Evolutionary conservation across 495 filamentous ascomycete species (phyloP).

Genomic region (Xylaria venustula): DNA sequence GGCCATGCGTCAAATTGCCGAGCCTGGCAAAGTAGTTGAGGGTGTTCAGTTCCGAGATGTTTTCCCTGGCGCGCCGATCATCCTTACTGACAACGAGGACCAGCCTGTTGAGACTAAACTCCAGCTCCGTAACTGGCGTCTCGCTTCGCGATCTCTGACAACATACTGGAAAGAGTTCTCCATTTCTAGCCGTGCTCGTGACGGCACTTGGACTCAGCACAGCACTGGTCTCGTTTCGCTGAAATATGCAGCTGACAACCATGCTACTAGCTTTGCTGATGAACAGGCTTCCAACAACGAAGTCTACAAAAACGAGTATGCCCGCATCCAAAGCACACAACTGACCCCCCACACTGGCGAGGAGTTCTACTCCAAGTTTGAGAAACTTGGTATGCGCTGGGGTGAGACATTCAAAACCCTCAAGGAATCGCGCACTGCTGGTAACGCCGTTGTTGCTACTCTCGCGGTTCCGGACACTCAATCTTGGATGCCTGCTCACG

Average conservation of each 20-base stretch:
- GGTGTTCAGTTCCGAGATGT: conserved; percentile 26
- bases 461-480: conserved; percentile 35
- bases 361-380: conserved; percentile 25
- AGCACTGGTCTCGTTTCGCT: conserved; percentile 33
- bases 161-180: conserved; percentile 29
- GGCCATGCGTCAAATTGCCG: conserved; percentile 42
- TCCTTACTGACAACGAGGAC: conserved; percentile 31
- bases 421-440: conserved; percentile 17
- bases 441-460: conserved; percentile 20
- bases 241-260: conserved; percentile 20
- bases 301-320: conserved; percentile 21
- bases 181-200: conserved; percentile 21
- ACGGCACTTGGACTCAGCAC: conserved; percentile 30
- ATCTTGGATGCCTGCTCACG: conserved; percentile 34
- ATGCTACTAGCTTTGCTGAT: conserved; percentile 16
- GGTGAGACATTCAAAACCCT: conserved; percentile 29
- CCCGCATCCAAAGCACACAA: conserved; percentile 13
- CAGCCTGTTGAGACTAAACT: conserved; percentile 40
- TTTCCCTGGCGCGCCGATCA: conserved; percentile 33
- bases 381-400: conserved; percentile 32
- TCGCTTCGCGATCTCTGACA: conserved; percentile 24
- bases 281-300: conserved; percentile 20
- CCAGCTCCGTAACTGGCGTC: conserved; percentile 26
- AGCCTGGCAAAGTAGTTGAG: conserved; percentile 23
- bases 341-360: conserved; percentile 15